These are phyloP conservation scores for Thraustochytrium striatum DNA, from an alignment of 352 stramenopile species.

Conservation along the genomic window DNA sequence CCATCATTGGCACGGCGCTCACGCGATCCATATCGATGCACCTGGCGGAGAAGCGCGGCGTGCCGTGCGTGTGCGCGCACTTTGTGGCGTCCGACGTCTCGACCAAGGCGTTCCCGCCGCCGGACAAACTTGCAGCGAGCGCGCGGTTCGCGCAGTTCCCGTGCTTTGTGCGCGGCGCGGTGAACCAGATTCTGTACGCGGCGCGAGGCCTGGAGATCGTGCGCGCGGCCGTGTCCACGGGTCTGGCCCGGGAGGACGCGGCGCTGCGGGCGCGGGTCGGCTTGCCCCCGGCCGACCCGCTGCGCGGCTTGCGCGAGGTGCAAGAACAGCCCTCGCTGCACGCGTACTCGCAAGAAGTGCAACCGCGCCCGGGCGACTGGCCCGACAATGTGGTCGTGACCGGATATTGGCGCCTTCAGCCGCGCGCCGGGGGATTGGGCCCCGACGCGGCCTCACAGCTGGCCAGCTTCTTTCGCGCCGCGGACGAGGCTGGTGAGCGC, in stretches of 20 bases:
- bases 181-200: neutral
- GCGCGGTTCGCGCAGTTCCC: neutral
- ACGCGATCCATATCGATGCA: slow-evolving; percentile 26
- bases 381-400: neutral
- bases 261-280: slow-evolving; percentile 1
- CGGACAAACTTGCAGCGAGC: neutral
- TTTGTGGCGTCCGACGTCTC: slow-evolving; percentile 38
- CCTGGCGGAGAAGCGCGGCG: slow-evolving; percentile 16
- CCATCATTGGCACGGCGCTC: slow-evolving; percentile 37
- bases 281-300: neutral
- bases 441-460: neutral
- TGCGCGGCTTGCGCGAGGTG: neutral
- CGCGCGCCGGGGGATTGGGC: neutral
- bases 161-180: neutral
- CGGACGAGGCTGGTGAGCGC: neutral
- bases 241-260: neutral
- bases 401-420: neutral
- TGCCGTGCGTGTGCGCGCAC: slow-evolving; percentile 21
- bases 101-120: slow-evolving; percentile 22
- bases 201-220: neutral
- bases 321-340: slow-evolving; percentile 6
- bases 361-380: slow-evolving; percentile 20
- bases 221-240: neutral
- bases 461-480: neutral
- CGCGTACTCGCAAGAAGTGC: slow-evolving; percentile 2